Evolutionary conservation across 2,329 filamentous ascomycete species (phyloP), one percentile per base, ranked within the genome.

Genomic region (Blumeria hordei): DNA sequence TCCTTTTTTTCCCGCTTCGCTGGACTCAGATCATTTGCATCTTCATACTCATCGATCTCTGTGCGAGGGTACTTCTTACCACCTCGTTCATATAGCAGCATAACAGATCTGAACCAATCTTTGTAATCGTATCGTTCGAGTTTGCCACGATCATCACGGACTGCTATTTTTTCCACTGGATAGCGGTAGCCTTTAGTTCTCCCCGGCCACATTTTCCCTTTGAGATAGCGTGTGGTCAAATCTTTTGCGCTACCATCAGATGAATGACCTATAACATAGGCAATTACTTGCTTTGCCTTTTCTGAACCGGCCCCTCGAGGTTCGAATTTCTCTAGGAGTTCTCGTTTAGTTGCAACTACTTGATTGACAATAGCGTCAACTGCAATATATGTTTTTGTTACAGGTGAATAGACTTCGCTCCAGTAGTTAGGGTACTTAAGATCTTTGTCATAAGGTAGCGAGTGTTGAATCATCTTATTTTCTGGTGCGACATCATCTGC

Each of bases 201-300:
- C 3, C 92, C 90, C 0, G 92, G 92, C 65, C 88, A 80, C 54
- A 83, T 75, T 56, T 84, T 84, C 21, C 82, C 78, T 62, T 83
- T 88, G 7, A 98, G 70, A 66, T 98, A 98, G 33, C 92, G 78
- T 10, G 92, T 81, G 0, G 92, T 98, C 14, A 98, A 84, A 65
- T 98, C 92, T 65, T 96, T 96, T 11, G 87, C 88, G 0, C 87
- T 88, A 1, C 85, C 86, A 64, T 96, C 88, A 3, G 77, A 69
- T 0, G 85, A 86, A 67, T 85, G 86, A 0, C 83, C 88, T 18
- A 96, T 72, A 2, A 94, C 76, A 63, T 98, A 98, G 49, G 85
- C 85, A 63, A 94, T 87, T 11, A 94, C 78, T 66, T 96, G 90
- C 61, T 86, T 90, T 0, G 83, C 79, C 62, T 83, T 87, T 36